phyloP scores from a whole-genome alignment of 495 filamentous ascomycete species.

The Astrothelium subdiscretum region DNA sequence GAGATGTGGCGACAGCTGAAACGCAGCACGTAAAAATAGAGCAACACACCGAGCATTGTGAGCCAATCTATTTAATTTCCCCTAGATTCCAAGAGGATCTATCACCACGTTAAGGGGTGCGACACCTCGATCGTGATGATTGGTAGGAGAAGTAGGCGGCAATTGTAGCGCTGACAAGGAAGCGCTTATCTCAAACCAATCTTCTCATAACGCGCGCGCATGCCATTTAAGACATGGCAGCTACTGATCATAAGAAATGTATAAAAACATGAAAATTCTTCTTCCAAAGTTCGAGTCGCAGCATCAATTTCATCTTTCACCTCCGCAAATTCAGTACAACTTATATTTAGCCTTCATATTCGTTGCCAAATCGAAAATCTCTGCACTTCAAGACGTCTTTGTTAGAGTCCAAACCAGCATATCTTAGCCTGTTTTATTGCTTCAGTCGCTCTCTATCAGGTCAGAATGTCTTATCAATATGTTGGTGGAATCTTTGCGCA shows the following conservation, averaged over 20 bases:
- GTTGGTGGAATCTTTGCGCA: not conserved
- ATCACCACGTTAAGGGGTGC: not conserved
- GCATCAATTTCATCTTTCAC: not conserved
- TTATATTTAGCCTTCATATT: not conserved
- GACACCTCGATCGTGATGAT: not conserved
- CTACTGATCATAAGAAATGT: not conserved
- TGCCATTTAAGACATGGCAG: not conserved
- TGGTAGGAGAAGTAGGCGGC: not conserved
- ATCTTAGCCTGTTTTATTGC: not conserved
- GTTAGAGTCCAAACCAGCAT: not conserved
- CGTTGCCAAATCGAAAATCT: not conserved
- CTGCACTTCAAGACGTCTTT: not conserved
- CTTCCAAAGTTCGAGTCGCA: not conserved
- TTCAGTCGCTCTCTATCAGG: not conserved
- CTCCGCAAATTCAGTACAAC: not conserved
- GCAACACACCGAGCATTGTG: not conserved
- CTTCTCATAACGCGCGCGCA: not conserved
- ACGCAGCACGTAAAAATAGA: not conserved
- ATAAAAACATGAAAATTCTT: not conserved
- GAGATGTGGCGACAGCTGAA: not conserved
- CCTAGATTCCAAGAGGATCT: not conserved
- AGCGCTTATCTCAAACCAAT: not conserved
- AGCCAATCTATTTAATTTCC: not conserved
- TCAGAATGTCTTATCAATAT: conserved; percentile 3
- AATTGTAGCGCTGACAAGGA: not conserved